Conservation (phyloP, 495 filamentous ascomycete genomes). For the Penicillium coffeae region DNA sequence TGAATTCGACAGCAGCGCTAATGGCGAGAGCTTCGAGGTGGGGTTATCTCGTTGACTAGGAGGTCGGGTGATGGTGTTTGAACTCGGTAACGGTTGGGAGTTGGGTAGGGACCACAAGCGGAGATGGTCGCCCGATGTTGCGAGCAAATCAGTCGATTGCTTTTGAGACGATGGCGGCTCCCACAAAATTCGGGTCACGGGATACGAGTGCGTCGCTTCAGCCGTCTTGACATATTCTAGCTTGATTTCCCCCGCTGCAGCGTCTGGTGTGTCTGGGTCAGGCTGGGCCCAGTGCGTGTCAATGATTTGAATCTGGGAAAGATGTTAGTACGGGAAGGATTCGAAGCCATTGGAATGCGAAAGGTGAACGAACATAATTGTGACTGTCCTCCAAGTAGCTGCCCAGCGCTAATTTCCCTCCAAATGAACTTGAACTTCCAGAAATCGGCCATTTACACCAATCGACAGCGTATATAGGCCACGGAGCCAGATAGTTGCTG, state of each 20-base stretch:
- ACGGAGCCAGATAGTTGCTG: conserved; percentile 91
- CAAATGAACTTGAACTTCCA: conserved; percentile 59
- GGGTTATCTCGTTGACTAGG: conserved; percentile 61
- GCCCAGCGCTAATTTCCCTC: conserved; percentile 87
- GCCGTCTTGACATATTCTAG: conserved; percentile 94
- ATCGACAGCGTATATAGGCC: conserved; percentile 93
- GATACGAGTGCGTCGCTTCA: conserved; percentile 96
- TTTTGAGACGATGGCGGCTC: conserved; percentile 97
- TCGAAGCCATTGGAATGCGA: no score
- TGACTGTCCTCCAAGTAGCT: conserved; percentile 97
- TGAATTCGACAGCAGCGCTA: conserved; percentile 92
- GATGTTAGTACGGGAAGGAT: conserved; percentile 14
- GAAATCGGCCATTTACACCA: conserved; percentile 99
- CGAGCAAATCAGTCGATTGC: conserved; percentile 90
- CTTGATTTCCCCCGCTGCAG: conserved; percentile 65
- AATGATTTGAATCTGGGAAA: conserved; percentile 87
- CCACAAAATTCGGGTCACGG: conserved; percentile 94
- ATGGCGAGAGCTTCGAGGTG: conserved; percentile 82
- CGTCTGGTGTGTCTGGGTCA: conserved; percentile 57
- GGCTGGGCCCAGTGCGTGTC: conserved; percentile 76
- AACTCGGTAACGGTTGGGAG: conserved; percentile 41
- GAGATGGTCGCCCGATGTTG: conserved; percentile 94
- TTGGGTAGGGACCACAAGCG: conserved; percentile 87
- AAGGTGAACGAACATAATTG: conserved; percentile 71
- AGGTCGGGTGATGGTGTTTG: conserved; percentile 72